Evolutionary conservation across 106 monocot species (phyloP).

Genomic region (Platanthera zijinensis): DNA sequence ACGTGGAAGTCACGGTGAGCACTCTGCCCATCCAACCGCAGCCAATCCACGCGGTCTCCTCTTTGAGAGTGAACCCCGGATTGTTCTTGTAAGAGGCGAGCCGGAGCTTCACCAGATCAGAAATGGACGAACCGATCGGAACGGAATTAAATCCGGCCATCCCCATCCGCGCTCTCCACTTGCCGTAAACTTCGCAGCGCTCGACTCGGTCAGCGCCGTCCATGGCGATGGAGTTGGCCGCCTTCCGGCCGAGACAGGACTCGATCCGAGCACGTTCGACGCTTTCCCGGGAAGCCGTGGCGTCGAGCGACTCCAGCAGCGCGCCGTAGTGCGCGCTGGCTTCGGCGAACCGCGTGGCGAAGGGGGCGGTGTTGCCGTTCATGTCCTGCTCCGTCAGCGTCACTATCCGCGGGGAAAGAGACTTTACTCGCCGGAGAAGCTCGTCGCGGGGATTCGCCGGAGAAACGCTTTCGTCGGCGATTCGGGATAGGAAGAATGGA

Average conservation of each 20-base stretch:
- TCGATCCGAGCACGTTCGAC: conserved; percentile 33
- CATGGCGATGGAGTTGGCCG: conserved; percentile 40
- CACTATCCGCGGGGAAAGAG: conserved; percentile 40
- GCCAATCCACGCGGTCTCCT: conserved; percentile 36
- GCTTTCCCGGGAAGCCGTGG: conserved; percentile 22
- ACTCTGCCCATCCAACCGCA: conserved; percentile 54
- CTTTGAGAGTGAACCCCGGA: conserved; percentile 38
- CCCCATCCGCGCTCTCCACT: conserved; percentile 74
- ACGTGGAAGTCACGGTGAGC: conserved; percentile 50
- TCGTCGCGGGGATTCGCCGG: conserved; percentile 78
- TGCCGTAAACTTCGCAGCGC: conserved; percentile 74
- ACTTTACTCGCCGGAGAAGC: conserved; percentile 50
- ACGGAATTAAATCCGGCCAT: conserved; percentile 58
- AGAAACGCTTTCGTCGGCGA: conserved; percentile 86
- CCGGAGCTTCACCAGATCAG: conserved; percentile 22
- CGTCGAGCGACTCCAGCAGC: conserved; percentile 58
- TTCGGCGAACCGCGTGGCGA: conserved; percentile 52
- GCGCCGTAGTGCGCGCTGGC: conserved; percentile 53
- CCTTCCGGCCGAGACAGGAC: conserved; percentile 38
- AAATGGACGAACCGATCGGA: conserved; percentile 23
- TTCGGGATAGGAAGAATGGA: conserved; percentile 45
- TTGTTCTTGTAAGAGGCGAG: conserved; percentile 23
- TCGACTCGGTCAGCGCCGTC: conserved; percentile 61
- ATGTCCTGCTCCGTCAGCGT: conserved; percentile 67
- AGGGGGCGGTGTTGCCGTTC: conserved; percentile 68